phyloP scores from a whole-genome alignment of 164 flowering plant genomes.

The Echeveria elegans region DNA sequence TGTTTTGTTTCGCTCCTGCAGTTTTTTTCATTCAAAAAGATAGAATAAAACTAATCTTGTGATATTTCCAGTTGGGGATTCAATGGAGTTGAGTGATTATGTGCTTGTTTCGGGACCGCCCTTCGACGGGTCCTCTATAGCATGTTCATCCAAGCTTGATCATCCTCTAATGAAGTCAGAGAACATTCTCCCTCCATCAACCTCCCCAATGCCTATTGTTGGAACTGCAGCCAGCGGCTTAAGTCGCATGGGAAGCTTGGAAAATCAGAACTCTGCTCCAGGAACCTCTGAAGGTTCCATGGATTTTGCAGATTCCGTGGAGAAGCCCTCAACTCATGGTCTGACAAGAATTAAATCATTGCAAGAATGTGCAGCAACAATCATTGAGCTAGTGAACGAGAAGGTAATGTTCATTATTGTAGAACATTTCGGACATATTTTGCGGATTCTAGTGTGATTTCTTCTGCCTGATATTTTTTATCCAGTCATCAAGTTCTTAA shows the following conservation, averaged over 20 bases:
- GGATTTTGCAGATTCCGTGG: conserved; percentile 54
- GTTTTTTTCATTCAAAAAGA: too few relatives aligned
- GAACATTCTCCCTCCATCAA: conserved; percentile 27
- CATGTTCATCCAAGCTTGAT: conserved; percentile 35
- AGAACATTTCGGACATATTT: not conserved
- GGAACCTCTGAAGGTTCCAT: conserved; percentile 72
- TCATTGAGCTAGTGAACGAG: conserved; percentile 63
- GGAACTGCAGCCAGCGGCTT: conserved; percentile 27
- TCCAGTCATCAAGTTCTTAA: not conserved
- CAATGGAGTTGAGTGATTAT: conserved; percentile 71
- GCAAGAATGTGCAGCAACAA: conserved; percentile 70
- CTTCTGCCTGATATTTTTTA: not conserved
- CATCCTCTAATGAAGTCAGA: conserved; percentile 34
- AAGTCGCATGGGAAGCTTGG: conserved; percentile 42
- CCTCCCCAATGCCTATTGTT: conserved; percentile 65
- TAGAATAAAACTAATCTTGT: not conserved
- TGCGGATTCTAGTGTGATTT: not conserved
- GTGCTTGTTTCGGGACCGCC: conserved; percentile 84
- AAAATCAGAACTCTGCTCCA: conserved; percentile 64
- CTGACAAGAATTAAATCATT: conserved; percentile 71
- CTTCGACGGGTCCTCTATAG: conserved; percentile 44
- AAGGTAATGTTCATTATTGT: conserved; percentile 40
- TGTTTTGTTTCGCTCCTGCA: too few relatives aligned
- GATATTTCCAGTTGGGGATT: conserved; percentile 41
- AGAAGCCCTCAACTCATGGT: conserved; percentile 65